Conservation (phyloP, 805 yeast species). For the Ogataea glucozyma region DNA sequence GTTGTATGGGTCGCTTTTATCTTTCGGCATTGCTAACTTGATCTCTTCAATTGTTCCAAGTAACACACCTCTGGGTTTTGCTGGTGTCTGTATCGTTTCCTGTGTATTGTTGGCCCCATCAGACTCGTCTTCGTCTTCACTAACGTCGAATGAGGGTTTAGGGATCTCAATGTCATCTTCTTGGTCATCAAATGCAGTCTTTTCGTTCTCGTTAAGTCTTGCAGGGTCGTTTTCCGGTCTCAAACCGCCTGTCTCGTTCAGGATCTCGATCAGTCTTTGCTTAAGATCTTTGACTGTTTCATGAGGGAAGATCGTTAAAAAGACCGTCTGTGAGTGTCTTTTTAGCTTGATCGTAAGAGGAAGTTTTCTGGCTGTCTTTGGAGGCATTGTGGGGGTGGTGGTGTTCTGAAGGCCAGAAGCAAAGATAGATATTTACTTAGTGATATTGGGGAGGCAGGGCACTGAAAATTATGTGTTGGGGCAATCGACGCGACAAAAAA, state of each 20-base stretch:
- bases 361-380: constrained; percentile 22
- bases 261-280: constrained; percentile 36
- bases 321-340: constrained; percentile 38
- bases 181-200: background rate
- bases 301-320: constrained; percentile 28
- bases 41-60: constrained; percentile 32
- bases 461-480: no score
- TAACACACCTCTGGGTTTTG: constrained; percentile 19
- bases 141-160: constrained; percentile 37
- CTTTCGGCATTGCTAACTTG: constrained; percentile 44
- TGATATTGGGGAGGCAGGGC: no score
- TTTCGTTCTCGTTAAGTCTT: constrained; percentile 31
- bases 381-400: constrained; percentile 25
- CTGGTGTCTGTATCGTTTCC: constrained; percentile 21
- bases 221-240: constrained; percentile 29
- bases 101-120: constrained; percentile 20
- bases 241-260: constrained; percentile 53
- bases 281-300: constrained; percentile 32
- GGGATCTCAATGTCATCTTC: constrained; percentile 42
- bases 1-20: constrained; percentile 28
- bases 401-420: background rate
- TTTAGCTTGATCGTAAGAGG: constrained; percentile 34
- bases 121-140: constrained; percentile 30
- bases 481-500: no score
- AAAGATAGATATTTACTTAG: no score